A percentile compares a stretch with the other conserved stretches of the same genome.
phyloP scores from a whole-genome alignment of 306 rosid genomes.

The Hippophae gyantsensis region DNA sequence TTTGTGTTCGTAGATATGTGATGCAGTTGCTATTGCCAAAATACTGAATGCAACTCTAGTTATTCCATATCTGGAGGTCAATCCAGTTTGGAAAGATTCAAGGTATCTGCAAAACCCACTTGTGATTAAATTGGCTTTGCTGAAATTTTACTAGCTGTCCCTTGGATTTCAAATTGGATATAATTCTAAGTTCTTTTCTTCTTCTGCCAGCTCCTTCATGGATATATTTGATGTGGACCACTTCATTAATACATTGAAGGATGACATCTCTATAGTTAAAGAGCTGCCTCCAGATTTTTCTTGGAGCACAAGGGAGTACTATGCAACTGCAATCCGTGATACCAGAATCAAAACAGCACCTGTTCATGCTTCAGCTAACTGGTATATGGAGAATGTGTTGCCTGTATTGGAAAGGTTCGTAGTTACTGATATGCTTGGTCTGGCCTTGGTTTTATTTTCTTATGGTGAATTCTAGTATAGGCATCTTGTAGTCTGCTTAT shows the following conservation, averaged over 20 bases:
- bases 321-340: slow-evolving; percentile 59
- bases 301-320: slow-evolving; percentile 93
- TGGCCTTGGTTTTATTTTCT: too few relatives aligned
- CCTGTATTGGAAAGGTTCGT: slow-evolving; percentile 83
- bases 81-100: slow-evolving; percentile 92
- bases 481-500: too few relatives aligned
- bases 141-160: slow-evolving; percentile 2
- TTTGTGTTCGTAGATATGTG: slow-evolving; percentile 63
- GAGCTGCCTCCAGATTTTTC: slow-evolving; percentile 79
- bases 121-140: slow-evolving; percentile 12
- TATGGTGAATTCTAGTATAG: too few relatives aligned
- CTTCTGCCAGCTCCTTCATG: slow-evolving; percentile 60
- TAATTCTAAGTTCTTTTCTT: slow-evolving; percentile 11
- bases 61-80: slow-evolving; percentile 83
- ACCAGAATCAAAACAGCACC: slow-evolving; percentile 92
- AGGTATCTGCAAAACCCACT: slow-evolving; percentile 36
- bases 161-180: slow-evolving; percentile 11
- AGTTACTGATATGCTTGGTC: slow-evolving; percentile 3
- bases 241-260: slow-evolving; percentile 80
- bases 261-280: slow-evolving; percentile 69
- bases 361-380: slow-evolving; percentile 76
- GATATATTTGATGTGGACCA: slow-evolving; percentile 98
- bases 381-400: slow-evolving; percentile 84
- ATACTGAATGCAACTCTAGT: slow-evolving; percentile 92
- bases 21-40: slow-evolving; percentile 95